Evolutionary conservation across 192 early-diverging fungal genomes (phyloP).

Genomic region (Cladochytrium replicatum): DNA sequence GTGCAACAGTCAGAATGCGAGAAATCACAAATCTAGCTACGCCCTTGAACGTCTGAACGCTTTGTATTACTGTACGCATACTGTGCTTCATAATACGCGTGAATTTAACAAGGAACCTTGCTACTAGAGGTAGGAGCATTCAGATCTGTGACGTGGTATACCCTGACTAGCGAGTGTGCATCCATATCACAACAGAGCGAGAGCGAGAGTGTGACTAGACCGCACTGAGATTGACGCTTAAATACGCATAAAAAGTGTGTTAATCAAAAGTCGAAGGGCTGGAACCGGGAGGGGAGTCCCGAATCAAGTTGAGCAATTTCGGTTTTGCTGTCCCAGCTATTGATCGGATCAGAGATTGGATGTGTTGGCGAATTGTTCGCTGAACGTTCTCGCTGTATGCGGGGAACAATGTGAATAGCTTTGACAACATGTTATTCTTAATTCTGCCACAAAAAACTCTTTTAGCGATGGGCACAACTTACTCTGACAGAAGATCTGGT

Average conservation of each 20-base stretch:
- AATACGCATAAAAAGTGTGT: slow-evolving; percentile 65
- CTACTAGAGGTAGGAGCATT: no score
- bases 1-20: slow-evolving; percentile 37
- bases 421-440: slow-evolving; percentile 9
- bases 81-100: no score
- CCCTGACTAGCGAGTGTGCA: no score
- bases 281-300: slow-evolving; percentile 58
- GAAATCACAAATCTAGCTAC: slow-evolving; percentile 46
- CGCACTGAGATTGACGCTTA: no score
- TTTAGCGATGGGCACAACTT: no score
- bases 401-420: slow-evolving; percentile 44
- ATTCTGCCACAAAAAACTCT: slow-evolving; percentile 12
- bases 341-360: slow-evolving; percentile 54
- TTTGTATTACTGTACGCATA: slow-evolving; percentile 62
- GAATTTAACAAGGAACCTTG: no score
- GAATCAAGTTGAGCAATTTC: slow-evolving; percentile 45
- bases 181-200: no score
- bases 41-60: slow-evolving; percentile 51
- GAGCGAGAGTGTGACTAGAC: no score
- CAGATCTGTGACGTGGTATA: no score
- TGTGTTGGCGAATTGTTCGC: slow-evolving; percentile 42
- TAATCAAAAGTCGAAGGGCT: slow-evolving; percentile 47
- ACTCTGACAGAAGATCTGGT: slow-evolving; percentile 54
- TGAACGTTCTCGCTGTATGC: slow-evolving; percentile 27
- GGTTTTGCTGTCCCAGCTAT: slow-evolving; percentile 36